Base-by-base conservation (phyloP, 768 basidiomycete genomes). In the Leccinum variicolor region DNA sequence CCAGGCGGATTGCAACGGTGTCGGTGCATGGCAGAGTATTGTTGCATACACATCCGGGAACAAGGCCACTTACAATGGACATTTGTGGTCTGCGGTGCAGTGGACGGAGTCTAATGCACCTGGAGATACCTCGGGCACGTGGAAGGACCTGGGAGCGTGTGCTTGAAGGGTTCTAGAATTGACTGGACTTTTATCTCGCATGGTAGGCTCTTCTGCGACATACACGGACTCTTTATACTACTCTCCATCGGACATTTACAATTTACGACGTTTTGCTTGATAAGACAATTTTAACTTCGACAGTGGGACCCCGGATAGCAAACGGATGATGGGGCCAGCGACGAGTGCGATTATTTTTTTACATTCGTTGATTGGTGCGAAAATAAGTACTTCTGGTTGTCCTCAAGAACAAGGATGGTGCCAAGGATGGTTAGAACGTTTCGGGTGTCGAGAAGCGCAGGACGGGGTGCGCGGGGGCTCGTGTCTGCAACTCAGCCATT, bases 51-150 rank as follows among this genome's bases (percentile, higher is more conserved):
- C 21, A 1, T 0, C 57, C 1, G 71, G 71, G 0, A 59, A 53
- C 0, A 6, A 34, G 19, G 71, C 64, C 0, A 66, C 57, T 1
- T 69, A n/a, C 5, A 56, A 60, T 4, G 50, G 26, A 0, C 59
- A 51, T 3, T 53, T 71, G 2, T 71, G 71, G 69, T 36, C 50
- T 8, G 65, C 69, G 4, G 61, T 60, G 13, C 67, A 71, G 52
- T 73, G 69, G 69, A 55, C 54, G 0, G 0, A 50, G 26, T 56
- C 67, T 0, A 71, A 71, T 33, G 0, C 23, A 7, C 71, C 69
- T 0, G 69, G 67, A 2, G 69, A 69, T 13, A 10, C 57, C 2
- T 71, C 69, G 6, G 69, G 71, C 13, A 53, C 59, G 17, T 71
- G 71, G 71, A 31, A 58, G 43, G 63, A 67, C 15, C 11, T 39